Evolutionary conservation across 2,329 filamentous ascomycete species (phyloP), one percentile per base, ranked within the genome.

Genomic region (Fusarium napiforme): DNA sequence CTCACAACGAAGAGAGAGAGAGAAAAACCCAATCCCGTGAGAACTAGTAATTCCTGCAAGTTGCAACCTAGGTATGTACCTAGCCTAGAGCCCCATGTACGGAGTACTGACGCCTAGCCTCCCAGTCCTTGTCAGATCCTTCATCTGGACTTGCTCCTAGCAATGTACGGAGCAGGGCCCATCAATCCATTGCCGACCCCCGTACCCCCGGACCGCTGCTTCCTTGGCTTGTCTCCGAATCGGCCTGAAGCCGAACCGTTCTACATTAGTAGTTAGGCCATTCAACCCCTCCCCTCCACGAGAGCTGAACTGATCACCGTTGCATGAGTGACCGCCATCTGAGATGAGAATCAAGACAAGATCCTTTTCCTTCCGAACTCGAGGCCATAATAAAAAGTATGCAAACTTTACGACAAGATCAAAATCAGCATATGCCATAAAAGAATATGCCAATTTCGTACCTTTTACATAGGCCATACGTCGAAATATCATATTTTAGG

Each of bases 321-420:
- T 68, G 63, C 68, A 72, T 72, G 68, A 60, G 71, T 74, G 67
- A 69, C 67, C 67, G 66, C 67, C 55, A 59, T 65, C 52, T 70
- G 59, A 58, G 45, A 61, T 69, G 59, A 57, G 45, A 62, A 36
- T n/a, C n/a, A 42, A 52, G 21, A 46, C 32, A 39, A 64, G 26
- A 39, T 40, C 28, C 39, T 40, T 69, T 30, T 39, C 62, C 45
- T 40, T 45, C 23, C 23, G 64, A 52, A 47, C 19, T 46, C 26
- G 34, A 50, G 23, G 39, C 34, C 40, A n/a, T 32, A 34, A 16
- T 32, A 30, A 14, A 30, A 14, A 63, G 36, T 64, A 58, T 19
- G 53, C 53, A 37, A 56, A 36, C 26, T 15, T 32, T 28, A n/a
- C 15, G n/a, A 32, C 37, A 42, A 28, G 52, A 30, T 21, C 52